Evolutionary conservation across 805 yeast species (phyloP).

Genomic region (Zygosaccharomyces bailii): DNA sequence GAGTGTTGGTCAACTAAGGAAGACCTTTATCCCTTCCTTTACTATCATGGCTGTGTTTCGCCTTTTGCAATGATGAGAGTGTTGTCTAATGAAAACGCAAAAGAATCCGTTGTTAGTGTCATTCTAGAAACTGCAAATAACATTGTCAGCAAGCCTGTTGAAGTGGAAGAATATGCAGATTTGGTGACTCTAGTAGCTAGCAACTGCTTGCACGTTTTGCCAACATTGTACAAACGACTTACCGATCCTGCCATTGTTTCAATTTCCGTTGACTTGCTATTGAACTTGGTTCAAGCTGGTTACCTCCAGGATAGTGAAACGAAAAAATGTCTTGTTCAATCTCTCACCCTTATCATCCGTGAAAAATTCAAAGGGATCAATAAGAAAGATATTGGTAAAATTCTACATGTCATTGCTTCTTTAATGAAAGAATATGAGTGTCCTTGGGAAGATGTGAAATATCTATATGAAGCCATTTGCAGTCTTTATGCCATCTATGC

Average conservation of each 20-base stretch:
- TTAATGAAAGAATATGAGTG: slow-evolving; percentile 54
- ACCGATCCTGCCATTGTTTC: slow-evolving; percentile 46
- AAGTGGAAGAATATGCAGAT: slow-evolving; percentile 44
- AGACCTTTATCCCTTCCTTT: slow-evolving; percentile 49
- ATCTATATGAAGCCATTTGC: slow-evolving; percentile 49
- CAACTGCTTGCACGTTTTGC: slow-evolving; percentile 48
- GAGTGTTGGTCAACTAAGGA: slow-evolving; percentile 51
- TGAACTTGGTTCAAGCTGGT: slow-evolving; percentile 52
- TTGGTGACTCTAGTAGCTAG: slow-evolving; percentile 59
- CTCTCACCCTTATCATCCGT: slow-evolving; percentile 59
- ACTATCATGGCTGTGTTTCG: slow-evolving; percentile 53
- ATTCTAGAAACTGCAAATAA: slow-evolving; percentile 53
- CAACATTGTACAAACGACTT: slow-evolving; percentile 43
- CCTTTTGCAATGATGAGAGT: slow-evolving; percentile 53
- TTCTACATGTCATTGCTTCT: slow-evolving; percentile 54
- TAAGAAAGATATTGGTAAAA: slow-evolving; percentile 49
- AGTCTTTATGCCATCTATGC: slow-evolving; percentile 55
- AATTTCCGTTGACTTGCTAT: slow-evolving; percentile 49
- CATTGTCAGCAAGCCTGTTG: slow-evolving; percentile 43
- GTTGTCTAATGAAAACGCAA: slow-evolving; percentile 53
- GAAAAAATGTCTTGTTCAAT: slow-evolving; percentile 48
- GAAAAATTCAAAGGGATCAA: slow-evolving; percentile 53
- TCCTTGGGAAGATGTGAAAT: slow-evolving; percentile 46
- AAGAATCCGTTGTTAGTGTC: slow-evolving; percentile 58
- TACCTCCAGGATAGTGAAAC: slow-evolving; percentile 55